Evolutionary conservation across 768 basidiomycete genomes (phyloP).

Genomic region (Kwoniella heveanensis): DNA sequence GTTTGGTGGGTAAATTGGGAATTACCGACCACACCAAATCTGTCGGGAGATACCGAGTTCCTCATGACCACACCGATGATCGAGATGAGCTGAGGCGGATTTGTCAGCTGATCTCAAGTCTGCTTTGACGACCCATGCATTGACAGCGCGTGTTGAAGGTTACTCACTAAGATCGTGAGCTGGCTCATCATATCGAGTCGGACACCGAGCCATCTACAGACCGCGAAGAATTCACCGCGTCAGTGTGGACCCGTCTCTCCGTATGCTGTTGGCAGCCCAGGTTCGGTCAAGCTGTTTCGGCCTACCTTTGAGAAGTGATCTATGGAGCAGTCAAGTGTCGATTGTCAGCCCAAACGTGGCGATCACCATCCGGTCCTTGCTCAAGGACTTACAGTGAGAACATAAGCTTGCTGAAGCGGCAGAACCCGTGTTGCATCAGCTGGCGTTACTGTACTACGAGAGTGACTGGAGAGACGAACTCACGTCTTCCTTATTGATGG

Average conservation of each 20-base stretch:
- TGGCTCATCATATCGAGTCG: slow-evolving; percentile 70
- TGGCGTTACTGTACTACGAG: slow-evolving; percentile 2
- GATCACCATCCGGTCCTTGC: too few species aligned
- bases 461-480: too few species aligned
- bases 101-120: too few species aligned
- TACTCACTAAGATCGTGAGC: slow-evolving; percentile 61
- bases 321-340: too few species aligned
- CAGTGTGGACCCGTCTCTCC: too few species aligned
- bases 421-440: background rate
- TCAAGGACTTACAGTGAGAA: background rate
- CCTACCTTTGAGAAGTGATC: slow-evolving; percentile 10
- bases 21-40: slow-evolving; percentile 63
- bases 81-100: slow-evolving; percentile 62
- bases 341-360: too few species aligned
- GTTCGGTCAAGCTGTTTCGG: background rate
- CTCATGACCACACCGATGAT: slow-evolving; percentile 70
- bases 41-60: slow-evolving; percentile 63
- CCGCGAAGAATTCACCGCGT: background rate
- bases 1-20: background rate
- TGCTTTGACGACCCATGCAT: background rate
- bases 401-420: background rate
- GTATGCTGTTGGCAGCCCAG: too few species aligned
- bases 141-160: background rate
- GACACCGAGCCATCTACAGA: slow-evolving; percentile 63
- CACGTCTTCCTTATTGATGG: slow-evolving; percentile 27